Evolutionary conservation across 177 flowering plant species (phyloP).

Genomic region (Tripterygium wilfordii): DNA sequence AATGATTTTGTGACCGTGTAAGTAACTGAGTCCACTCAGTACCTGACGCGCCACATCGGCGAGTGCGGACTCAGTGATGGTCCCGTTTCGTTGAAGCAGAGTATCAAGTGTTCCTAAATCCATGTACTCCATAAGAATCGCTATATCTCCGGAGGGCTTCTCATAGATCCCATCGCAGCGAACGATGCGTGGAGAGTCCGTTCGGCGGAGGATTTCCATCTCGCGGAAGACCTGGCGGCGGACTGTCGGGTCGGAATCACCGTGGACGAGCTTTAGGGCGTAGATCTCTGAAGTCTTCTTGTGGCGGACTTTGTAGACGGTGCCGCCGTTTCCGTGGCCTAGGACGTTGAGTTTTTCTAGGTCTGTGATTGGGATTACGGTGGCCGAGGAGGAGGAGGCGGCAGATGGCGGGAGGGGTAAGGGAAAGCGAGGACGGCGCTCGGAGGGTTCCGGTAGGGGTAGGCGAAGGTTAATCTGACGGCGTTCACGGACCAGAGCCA

Average conservation of each 20-base stretch:
- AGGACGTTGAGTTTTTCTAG: slow-evolving; percentile 49
- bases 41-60: slow-evolving; percentile 37
- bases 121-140: slow-evolving; percentile 51
- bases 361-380: slow-evolving; percentile 37
- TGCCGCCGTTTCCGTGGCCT: slow-evolving; percentile 80
- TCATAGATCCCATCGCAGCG: slow-evolving; percentile 39
- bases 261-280: slow-evolving; percentile 59
- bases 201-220: slow-evolving; percentile 55
- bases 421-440: slow-evolving; percentile 31
- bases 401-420: slow-evolving; percentile 29
- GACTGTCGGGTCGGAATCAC: slow-evolving; percentile 29
- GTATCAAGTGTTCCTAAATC: slow-evolving; percentile 40
- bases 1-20: slow-evolving; percentile 41
- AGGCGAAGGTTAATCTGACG: slow-evolving; percentile 41
- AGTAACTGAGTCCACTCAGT: slow-evolving; percentile 41
- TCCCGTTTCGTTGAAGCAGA: slow-evolving; percentile 14
- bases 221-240: slow-evolving; percentile 53
- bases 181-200: slow-evolving; percentile 55
- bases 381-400: slow-evolving; percentile 51
- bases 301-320: slow-evolving; percentile 71
- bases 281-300: slow-evolving; percentile 32
- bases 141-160: slow-evolving; percentile 31
- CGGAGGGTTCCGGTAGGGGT: slow-evolving; percentile 24
- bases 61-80: slow-evolving; percentile 25
- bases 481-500: slow-evolving; percentile 41